Base-by-base conservation (phyloP, 148 eudicot species). In the Simmondsia chinensis region DNA sequence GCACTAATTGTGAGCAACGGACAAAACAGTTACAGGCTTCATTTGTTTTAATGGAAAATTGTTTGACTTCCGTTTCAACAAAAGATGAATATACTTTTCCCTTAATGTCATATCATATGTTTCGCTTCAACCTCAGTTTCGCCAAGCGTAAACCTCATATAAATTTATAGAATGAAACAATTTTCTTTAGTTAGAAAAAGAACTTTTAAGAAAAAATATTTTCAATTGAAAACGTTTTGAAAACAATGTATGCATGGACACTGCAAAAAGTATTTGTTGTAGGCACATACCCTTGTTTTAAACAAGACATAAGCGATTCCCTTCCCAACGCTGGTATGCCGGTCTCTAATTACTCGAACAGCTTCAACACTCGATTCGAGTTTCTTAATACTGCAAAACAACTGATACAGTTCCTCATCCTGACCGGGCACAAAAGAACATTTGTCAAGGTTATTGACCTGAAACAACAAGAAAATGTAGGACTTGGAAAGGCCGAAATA, bases 241-340 rank as follows among this genome's bases (percentile, higher is more conserved):
- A n/a, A n/a, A n/a, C n/a, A n/a, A n/a, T n/a, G n/a, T n/a, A n/a
- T n/a, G n/a, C n/a, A n/a, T n/a, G n/a, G n/a, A n/a, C n/a, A n/a
- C n/a, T n/a, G n/a, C n/a, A n/a, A n/a, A n/a, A n/a, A n/a, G n/a
- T n/a, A n/a, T n/a, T n/a, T n/a, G n/a, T n/a, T n/a, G n/a, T n/a
- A n/a, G n/a, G 33, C 1, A 50, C 79, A 44, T 79, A 91, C 99
- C 89, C 70, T 79, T 28, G 99, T 82, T 64, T 76, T 85, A 30
- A 91, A 77, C 81, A 91, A 58, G 41, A 91, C 83, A 70, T 79
- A 91, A 31, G 99, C 94, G 46, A 91, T 79, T 48, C 99, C 94
- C 61, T 79, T 91, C 17, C 95, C 95, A 43, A 79, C 31, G 69
- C 83, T 74, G 34, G 94, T 75, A 33, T 55, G 55, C 31, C 78